Evolutionary conservation across 495 filamentous ascomycete species (phyloP).

Genomic region (Aspergillus biplanus): DNA sequence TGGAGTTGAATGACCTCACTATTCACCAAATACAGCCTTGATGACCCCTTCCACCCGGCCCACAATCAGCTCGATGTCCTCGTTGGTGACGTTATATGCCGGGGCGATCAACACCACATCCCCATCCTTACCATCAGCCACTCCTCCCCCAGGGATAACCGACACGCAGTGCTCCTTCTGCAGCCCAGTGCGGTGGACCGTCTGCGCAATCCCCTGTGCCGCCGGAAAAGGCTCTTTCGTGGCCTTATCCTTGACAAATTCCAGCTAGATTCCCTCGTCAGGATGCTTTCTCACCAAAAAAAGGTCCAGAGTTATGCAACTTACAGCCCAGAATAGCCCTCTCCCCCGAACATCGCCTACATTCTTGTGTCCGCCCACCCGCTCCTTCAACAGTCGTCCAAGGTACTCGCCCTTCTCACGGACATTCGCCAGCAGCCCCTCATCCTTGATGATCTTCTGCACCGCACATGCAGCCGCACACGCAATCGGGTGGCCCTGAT

Average conservation of each 20-base stretch:
- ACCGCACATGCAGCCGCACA: conserved; percentile 53
- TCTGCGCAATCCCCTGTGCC: conserved; percentile 37
- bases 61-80: conserved; percentile 63
- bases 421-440: conserved; percentile 51
- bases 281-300: background rate
- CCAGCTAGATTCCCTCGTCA: conserved; percentile 38
- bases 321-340: conserved; percentile 57
- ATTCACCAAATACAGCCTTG: conserved; percentile 30
- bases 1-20: background rate
- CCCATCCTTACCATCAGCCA: conserved; percentile 64
- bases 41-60: conserved; percentile 37
- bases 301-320: conserved; percentile 1
- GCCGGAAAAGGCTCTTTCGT: conserved; percentile 56
- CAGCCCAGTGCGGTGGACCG: conserved; percentile 56
- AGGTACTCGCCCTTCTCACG: conserved; percentile 46
- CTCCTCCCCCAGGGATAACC: conserved; percentile 71
- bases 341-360: conserved; percentile 58
- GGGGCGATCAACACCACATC: conserved; percentile 78
- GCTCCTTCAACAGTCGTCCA: conserved; percentile 39
- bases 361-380: conserved; percentile 40
- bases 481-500: conserved; percentile 54
- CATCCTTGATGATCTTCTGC: conserved; percentile 47
- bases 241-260: conserved; percentile 57
- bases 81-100: conserved; percentile 64
- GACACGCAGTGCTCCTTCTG: conserved; percentile 59